These are phyloP conservation scores for Linum trigynum DNA, from an alignment of 345 rosid species.

Conservation along the genomic window DNA sequence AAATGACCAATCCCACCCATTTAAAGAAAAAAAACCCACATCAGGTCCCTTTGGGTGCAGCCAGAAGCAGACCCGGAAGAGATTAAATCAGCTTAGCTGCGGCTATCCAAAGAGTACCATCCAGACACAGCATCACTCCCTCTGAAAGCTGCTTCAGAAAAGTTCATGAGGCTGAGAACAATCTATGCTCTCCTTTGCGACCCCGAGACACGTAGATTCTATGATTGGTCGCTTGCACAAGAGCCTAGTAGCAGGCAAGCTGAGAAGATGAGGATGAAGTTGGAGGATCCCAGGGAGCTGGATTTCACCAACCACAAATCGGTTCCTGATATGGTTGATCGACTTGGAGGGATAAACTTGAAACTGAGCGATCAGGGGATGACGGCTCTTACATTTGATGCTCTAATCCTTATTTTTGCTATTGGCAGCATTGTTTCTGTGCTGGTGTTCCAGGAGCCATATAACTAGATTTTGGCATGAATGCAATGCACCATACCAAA, in stretches of 20 bases:
- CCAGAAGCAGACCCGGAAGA: constrained; percentile 72
- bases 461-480: constrained; percentile 15
- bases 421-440: constrained; percentile 55
- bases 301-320: constrained; percentile 39
- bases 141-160: constrained; percentile 66
- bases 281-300: constrained; percentile 63
- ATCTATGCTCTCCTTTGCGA: constrained; percentile 56
- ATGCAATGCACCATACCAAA: background rate
- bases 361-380: constrained; percentile 70
- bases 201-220: constrained; percentile 57
- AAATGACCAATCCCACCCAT: background rate
- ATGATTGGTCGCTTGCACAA: constrained; percentile 90
- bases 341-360: constrained; percentile 76
- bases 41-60: constrained; percentile 69
- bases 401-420: constrained; percentile 40
- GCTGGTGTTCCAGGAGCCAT: constrained; percentile 51
- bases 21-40: background rate
- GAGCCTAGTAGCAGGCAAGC: constrained; percentile 77
- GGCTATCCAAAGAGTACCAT: constrained; percentile 84
- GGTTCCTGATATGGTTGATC: constrained; percentile 72
- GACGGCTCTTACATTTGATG: constrained; percentile 73
- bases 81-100: constrained; percentile 74
- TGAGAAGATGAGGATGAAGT: constrained; percentile 59
- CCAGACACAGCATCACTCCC: constrained; percentile 96
- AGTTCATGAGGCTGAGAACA: constrained; percentile 67